Evolutionary conservation across 768 basidiomycete genomes (phyloP).

Genomic region (Trametes maxima): DNA sequence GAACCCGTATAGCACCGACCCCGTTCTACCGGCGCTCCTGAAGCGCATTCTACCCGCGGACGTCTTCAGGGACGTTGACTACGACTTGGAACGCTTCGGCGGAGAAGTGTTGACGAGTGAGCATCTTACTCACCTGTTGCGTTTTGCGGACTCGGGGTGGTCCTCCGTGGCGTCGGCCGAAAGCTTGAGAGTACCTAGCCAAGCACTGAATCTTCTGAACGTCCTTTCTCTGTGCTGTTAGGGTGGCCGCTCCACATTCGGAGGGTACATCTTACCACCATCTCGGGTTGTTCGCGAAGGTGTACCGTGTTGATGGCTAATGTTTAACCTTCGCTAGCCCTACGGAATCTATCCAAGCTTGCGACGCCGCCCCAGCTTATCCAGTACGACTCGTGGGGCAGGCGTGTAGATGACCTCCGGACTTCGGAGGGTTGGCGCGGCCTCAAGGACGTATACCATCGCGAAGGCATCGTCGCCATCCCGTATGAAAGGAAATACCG

Average conservation of each 20-base stretch:
- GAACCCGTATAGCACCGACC: slow-evolving; percentile 64
- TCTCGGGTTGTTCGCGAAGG: no score
- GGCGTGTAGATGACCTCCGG: slow-evolving; percentile 61
- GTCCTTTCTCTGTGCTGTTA: no score
- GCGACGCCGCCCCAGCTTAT: slow-evolving; percentile 53
- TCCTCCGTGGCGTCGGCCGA: no score
- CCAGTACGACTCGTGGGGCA: slow-evolving; percentile 79
- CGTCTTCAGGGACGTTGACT: slow-evolving; percentile 51
- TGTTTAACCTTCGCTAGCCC: slow-evolving; percentile 38
- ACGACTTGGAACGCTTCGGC: slow-evolving; percentile 64
- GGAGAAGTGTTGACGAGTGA: slow-evolving; percentile 54
- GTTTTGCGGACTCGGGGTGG: no score
- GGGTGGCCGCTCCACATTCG: no score
- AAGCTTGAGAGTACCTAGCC: no score
- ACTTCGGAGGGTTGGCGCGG: slow-evolving; percentile 76
- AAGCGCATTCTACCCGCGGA: slow-evolving; percentile 55
- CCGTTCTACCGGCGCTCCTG: slow-evolving; percentile 61
- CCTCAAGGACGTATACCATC: slow-evolving; percentile 61
- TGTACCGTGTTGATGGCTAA: not conserved
- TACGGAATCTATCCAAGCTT: slow-evolving; percentile 50
- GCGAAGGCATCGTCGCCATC: slow-evolving; percentile 67
- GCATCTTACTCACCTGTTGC: slow-evolving; percentile 16
- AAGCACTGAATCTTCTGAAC: no score
- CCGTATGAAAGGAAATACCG: slow-evolving; percentile 65
- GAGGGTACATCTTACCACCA: no score